A percentile compares a stretch with the other conserved stretches of the same genome.
Conservation (phyloP, 805 yeast genomes). For the Kluyveromyces wickerhamii region DNA sequence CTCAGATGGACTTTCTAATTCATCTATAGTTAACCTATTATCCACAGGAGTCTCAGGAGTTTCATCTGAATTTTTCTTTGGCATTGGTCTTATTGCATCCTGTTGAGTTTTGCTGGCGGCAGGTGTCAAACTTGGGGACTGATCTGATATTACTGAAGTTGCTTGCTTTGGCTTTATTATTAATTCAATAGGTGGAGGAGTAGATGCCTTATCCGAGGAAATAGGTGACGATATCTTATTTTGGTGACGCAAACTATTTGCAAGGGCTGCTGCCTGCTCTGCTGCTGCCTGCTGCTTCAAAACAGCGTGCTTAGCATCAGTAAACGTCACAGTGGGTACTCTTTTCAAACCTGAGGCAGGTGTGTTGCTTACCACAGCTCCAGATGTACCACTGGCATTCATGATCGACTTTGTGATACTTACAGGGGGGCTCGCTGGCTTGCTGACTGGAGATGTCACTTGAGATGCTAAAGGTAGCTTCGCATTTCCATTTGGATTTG, state of each 20-base stretch:
- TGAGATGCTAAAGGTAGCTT: conserved; percentile 5
- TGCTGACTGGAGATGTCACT: conserved; percentile 11
- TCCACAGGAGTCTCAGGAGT: too few relatives aligned
- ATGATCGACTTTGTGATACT: conserved; percentile 27
- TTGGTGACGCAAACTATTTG: not conserved
- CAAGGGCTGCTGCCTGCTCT: conserved; percentile 9
- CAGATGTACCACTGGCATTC: conserved; percentile 29
- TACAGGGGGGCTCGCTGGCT: conserved; percentile 21
- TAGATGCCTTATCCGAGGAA: conserved; percentile 1
- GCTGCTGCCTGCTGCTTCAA: conserved; percentile 12
- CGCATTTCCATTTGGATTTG: not conserved
- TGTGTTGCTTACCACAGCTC: conserved; percentile 28
- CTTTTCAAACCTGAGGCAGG: conserved; percentile 28
- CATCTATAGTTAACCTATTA: too few relatives aligned
- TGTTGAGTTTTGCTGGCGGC: too few relatives aligned
- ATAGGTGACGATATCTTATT: conserved; percentile 1
- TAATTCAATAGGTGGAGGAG: conserved; percentile 4
- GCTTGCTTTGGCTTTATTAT: not conserved
- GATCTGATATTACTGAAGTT: too few relatives aligned
- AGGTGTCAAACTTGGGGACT: too few relatives aligned
- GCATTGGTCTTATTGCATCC: too few relatives aligned
- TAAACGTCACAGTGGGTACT: conserved; percentile 27
- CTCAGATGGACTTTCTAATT: not conserved
- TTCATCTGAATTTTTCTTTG: too few relatives aligned
- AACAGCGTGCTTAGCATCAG: conserved; percentile 17